phyloP scores from a whole-genome alignment of 148 eudicot species.

The Chenopodium berlandieri region DNA sequence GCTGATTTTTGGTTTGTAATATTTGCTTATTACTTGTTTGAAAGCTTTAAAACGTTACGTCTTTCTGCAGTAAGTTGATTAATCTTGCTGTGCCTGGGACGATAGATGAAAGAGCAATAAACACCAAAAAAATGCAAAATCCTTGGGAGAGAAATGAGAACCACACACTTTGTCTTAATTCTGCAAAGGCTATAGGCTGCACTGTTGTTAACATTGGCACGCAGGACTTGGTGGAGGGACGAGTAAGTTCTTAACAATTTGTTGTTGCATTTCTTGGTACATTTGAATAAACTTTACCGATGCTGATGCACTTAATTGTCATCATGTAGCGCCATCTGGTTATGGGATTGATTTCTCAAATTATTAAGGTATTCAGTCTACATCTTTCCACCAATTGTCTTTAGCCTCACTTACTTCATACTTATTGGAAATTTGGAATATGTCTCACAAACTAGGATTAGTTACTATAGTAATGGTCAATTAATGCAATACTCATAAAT shows the following conservation, averaged over 20 bases:
- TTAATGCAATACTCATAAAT: background rate
- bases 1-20: background rate
- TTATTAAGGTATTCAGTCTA: slow-evolving; percentile 56
- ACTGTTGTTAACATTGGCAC: slow-evolving; percentile 93
- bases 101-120: slow-evolving; percentile 91
- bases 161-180: slow-evolving; percentile 88
- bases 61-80: slow-evolving; percentile 69
- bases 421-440: background rate
- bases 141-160: slow-evolving; percentile 97
- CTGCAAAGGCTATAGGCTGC: slow-evolving; percentile 97
- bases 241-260: slow-evolving; percentile 48
- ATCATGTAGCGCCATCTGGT: slow-evolving; percentile 71
- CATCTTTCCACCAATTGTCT: background rate
- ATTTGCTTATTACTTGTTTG: background rate
- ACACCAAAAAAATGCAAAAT: slow-evolving; percentile 65
- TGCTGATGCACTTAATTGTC: slow-evolving; percentile 24
- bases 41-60: slow-evolving; percentile 7
- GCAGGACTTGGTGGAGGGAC: slow-evolving; percentile 77
- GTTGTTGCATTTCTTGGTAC: background rate
- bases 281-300: background rate
- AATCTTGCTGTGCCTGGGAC: slow-evolving; percentile 92
- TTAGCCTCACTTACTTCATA: background rate
- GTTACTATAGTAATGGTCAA: background rate
- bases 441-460: background rate
- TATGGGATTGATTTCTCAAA: slow-evolving; percentile 80